A percentile compares a stretch with the other conserved stretches of the same genome.
These are phyloP conservation scores for Cladosporium sp. DNA, from an alignment of 2,329 filamentous ascomycete genomes.

Conservation along the genomic window DNA sequence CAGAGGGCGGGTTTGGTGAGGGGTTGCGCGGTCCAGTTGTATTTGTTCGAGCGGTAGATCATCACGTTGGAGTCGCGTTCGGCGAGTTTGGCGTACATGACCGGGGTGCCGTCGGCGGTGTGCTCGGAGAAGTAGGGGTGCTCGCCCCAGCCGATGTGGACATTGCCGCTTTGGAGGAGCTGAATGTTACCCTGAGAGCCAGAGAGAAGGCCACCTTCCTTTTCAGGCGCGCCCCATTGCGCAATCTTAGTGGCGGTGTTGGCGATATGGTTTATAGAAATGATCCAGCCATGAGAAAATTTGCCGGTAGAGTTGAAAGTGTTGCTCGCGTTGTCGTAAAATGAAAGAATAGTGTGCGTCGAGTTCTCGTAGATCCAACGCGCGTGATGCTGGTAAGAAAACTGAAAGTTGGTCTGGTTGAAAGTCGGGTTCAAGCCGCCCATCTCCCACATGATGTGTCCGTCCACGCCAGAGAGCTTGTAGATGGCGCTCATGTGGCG, in stretches of 20 bases:
- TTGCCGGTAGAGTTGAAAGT: slow-evolving; percentile 37
- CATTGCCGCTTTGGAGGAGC: slow-evolving; percentile 47
- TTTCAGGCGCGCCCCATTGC: slow-evolving; percentile 44
- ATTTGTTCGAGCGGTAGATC: slow-evolving; percentile 52
- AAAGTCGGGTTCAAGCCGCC: slow-evolving; percentile 46
- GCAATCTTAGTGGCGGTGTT: slow-evolving; percentile 42
- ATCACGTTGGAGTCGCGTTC: slow-evolving; percentile 36
- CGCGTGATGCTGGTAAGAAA: slow-evolving; percentile 50
- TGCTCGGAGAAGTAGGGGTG: slow-evolving; percentile 39
- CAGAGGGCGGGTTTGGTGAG: slow-evolving; percentile 33
- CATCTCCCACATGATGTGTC: slow-evolving; percentile 44
- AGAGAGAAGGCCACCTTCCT: slow-evolving; percentile 38
- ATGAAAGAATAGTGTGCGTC: slow-evolving; percentile 45
- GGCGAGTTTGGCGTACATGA: slow-evolving; percentile 49
- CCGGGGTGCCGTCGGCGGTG: slow-evolving; percentile 40
- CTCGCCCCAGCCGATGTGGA: slow-evolving; percentile 53
- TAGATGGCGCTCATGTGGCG: slow-evolving; percentile 42
- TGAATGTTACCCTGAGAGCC: slow-evolving; percentile 51
- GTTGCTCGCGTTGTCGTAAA: slow-evolving; percentile 51
- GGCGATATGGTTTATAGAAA: slow-evolving; percentile 39
- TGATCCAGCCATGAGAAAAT: slow-evolving; percentile 41
- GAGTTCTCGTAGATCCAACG: slow-evolving; percentile 41
- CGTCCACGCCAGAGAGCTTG: slow-evolving; percentile 42
- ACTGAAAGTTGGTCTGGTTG: slow-evolving; percentile 41
- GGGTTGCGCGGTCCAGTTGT: slow-evolving; percentile 47